phyloP scores from a whole-genome alignment of 2,329 filamentous ascomycete genomes.

The Ophiosphaerella narmari region DNA sequence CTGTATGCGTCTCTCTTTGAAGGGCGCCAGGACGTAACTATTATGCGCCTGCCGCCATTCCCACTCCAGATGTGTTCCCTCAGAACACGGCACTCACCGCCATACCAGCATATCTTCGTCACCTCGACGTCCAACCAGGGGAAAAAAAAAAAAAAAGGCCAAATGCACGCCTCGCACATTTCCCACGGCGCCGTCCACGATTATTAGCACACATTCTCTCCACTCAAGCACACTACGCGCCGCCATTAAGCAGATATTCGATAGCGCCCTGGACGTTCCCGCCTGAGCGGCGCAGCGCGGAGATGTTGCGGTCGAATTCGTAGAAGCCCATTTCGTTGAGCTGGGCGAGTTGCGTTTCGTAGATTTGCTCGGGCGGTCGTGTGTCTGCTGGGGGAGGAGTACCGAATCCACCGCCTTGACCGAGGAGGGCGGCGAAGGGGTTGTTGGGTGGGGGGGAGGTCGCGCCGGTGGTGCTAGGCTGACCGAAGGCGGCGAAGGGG shows the following conservation, averaged over 20 bases:
- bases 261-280: slow-evolving; percentile 93
- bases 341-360: slow-evolving; percentile 86
- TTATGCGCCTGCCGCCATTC: no score
- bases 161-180: no score
- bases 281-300: slow-evolving; percentile 83
- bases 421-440: slow-evolving; percentile 51
- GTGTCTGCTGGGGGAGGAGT: slow-evolving; percentile 70
- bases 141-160: no score
- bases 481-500: slow-evolving; percentile 51
- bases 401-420: slow-evolving; percentile 46
- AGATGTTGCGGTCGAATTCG: slow-evolving; percentile 92
- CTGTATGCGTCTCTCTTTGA: no score
- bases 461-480: slow-evolving; percentile 20
- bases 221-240: slow-evolving; percentile 20
- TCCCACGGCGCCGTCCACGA: no score
- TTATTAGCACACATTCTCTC: neutral
- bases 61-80: no score
- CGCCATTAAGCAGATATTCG: slow-evolving; percentile 64
- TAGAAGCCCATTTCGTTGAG: slow-evolving; percentile 99
- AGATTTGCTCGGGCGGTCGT: slow-evolving; percentile 90
- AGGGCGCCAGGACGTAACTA: no score
- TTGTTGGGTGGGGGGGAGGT: slow-evolving; percentile 40
- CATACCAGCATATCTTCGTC: no score
- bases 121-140: no score
- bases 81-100: slow-evolving; percentile 1